Conservation (phyloP, 176 grass and related monocot genomes). For the Eragrostis nindensis region DNA sequence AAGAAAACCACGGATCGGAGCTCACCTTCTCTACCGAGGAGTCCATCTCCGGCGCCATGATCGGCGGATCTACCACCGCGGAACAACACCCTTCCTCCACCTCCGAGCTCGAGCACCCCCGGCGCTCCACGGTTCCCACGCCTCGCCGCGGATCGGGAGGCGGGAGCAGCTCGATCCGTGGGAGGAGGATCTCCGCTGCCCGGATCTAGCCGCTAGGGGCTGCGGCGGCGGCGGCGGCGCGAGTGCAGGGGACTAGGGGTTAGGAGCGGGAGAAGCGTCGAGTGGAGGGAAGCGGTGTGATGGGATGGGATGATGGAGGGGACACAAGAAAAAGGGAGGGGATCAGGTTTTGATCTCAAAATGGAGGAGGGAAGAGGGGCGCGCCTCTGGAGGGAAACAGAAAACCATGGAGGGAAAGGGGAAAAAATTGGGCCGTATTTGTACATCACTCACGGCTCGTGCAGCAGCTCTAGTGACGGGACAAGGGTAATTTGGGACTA, state of each 20-base stretch:
- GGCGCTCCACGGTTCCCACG: not conserved
- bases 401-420: slow-evolving; percentile 46
- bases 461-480: not conserved
- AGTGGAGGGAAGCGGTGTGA: slow-evolving; percentile 32
- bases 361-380: slow-evolving; percentile 34
- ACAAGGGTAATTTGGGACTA: too few species aligned
- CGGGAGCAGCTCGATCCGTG: slow-evolving; percentile 33
- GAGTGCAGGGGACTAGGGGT: slow-evolving; percentile 2
- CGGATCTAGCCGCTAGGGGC: slow-evolving; percentile 1
- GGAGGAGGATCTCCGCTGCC: slow-evolving; percentile 5
- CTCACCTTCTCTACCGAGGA: slow-evolving; percentile 57
- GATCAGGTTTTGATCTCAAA: slow-evolving; percentile 46
- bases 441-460: not conserved
- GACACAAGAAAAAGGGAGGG: slow-evolving; percentile 14
- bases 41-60: slow-evolving; percentile 44
- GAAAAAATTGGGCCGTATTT: slow-evolving; percentile 1
- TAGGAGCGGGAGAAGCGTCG: slow-evolving; percentile 45
- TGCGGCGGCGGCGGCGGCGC: not conserved
- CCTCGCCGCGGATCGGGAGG: slow-evolving; percentile 34
- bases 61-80: slow-evolving; percentile 42
- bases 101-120: not conserved
- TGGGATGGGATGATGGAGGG: not conserved
- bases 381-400: slow-evolving; percentile 52
- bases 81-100: slow-evolving; percentile 6
- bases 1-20: slow-evolving; percentile 23